Evolutionary conservation across 371 early-diverging fungal species (phyloP), one percentile per base, ranked within the genome.

Genomic region (Syncephalastrum sp.): DNA sequence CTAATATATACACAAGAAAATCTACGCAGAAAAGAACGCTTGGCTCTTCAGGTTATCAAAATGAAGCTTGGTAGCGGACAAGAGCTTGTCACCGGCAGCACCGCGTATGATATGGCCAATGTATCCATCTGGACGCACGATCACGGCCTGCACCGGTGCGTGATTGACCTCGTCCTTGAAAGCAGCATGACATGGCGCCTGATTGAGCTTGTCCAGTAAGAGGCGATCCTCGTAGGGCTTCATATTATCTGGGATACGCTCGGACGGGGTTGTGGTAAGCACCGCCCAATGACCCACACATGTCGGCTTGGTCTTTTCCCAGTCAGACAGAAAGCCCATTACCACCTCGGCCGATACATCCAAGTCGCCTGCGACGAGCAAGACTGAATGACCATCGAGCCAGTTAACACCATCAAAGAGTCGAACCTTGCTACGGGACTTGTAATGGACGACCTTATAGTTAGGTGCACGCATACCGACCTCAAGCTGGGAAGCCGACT

Each of bases 391-490:
- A 2, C 69, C 53, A 10, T 33, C 38, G n/a, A 72, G 41, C 72
- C 72, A 69, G 61, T 15, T 29, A 38, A 33, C 43, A 14, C 51
- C 50, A 45, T 74, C 72, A 57, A 72, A 71, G 8, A 77, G 33
- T 3, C 71, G 61, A 3, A 60, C 63, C 57, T 77, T 77, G 38
- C 67, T 61, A 3, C 74, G 72, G 5, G 67, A 50, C 0, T 56
- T 48, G 41, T 48, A 65, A 7, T 64, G 57, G 59, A 74, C 59
- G 6, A 71, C 74, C 51, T 77, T 77, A 48, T 51, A 71, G 21
- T 77, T 62, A 12, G 74, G 77, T 25, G 77, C 77, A 53, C 77
- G 65, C 68, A 69, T 69, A 60, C 77, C 77, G 13, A 68, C 45
- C 24, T 61, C 57, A 38, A 69, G 44, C 45, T 38, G 42, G 25